Conservation (phyloP, 2,329 filamentous ascomycete species). For the Fusarium duplospermum region DNA sequence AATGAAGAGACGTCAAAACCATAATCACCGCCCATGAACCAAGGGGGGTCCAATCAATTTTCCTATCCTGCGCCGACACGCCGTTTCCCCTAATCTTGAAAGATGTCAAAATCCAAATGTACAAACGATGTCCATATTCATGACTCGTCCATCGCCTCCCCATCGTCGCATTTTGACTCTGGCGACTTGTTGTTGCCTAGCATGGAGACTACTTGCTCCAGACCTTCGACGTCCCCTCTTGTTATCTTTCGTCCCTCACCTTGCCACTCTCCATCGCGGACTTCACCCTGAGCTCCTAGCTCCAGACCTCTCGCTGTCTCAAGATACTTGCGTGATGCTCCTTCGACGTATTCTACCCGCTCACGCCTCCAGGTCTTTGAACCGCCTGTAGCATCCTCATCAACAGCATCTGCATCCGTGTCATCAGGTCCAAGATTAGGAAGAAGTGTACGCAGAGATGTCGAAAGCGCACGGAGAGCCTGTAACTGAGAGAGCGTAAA, state of each 20-base stretch:
- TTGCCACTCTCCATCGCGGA: conserved; percentile 74
- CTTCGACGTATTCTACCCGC: conserved; percentile 85
- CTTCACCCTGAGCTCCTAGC: conserved; percentile 69
- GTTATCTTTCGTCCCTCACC: conserved; percentile 62
- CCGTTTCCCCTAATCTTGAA: conserved; percentile 8
- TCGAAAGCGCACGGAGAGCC: conserved; percentile 75
- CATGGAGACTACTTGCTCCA: conserved; percentile 63
- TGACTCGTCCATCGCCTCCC: conserved; percentile 47
- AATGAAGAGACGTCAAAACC: neutral
- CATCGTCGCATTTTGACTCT: neutral
- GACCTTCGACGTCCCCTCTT: conserved; percentile 66
- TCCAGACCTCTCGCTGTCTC: conserved; percentile 77
- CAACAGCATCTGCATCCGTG: conserved; percentile 47
- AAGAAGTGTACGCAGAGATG: conserved; percentile 71
- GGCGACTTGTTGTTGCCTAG: conserved; percentile 48
- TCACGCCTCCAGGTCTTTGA: conserved; percentile 73
- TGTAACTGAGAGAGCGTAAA: conserved; percentile 89
- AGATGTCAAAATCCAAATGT: neutral
- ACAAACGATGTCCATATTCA: conserved; percentile 5
- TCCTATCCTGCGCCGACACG: conserved; percentile 30
- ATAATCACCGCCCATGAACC: conserved; percentile 2
- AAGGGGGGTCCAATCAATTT: conserved; percentile 1
- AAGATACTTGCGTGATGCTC: conserved; percentile 79
- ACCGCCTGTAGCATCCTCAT: conserved; percentile 46
- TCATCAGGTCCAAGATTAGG: conserved; percentile 65